Evolutionary conservation across 805 yeast species (phyloP), one percentile per base, ranked within the genome.

Genomic region (Monosporozyma yasuniensis): DNA sequence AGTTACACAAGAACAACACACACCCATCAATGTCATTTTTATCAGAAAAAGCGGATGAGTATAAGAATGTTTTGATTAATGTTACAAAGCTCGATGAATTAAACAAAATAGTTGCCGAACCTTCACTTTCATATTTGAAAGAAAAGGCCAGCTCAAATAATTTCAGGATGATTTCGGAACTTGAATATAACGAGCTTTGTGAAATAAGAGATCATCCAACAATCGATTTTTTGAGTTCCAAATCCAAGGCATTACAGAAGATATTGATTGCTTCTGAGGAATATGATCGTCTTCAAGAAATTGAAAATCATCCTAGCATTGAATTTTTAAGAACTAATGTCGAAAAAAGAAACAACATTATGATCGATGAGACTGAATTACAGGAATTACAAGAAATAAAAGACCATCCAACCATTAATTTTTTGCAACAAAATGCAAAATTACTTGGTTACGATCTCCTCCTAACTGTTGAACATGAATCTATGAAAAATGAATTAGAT

Each of bases 81-180:
- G n/a, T 5, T 6, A 6, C n/a, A 19, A 16, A 7, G 18, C 14
- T 43, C 4, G 12, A 60, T 28, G 48, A 49, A 1, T 47, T 67
- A 37, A 53, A 58, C 22, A 25, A 54, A 1, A 47, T 42, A n/a
- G 56, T 54, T 8, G 55, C 58, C 21, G 42, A 53, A 8, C 71
- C 71, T 9, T 43, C 61, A 1, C 45, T 22, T n/a, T 59, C 49
- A 30, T 60, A 41, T 30, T 34, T 64, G 16, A 22, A 42, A 3
- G 35, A 38, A 16, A 25, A 30, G 27, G 44, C 37, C 10, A 21
- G 18, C 3, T 14, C 5, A 16, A 12, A 12, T 18, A 23, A 45
- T 11, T 25, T 8, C 4, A 18, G 19, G 14, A 18, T 37, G 6
- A 10, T 47, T 9, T 18, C 28, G 21, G 42, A 14, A 2, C 16